phyloP scores from a whole-genome alignment of 73 alveolate species.

The Tetrahymena elliotti region DNA sequence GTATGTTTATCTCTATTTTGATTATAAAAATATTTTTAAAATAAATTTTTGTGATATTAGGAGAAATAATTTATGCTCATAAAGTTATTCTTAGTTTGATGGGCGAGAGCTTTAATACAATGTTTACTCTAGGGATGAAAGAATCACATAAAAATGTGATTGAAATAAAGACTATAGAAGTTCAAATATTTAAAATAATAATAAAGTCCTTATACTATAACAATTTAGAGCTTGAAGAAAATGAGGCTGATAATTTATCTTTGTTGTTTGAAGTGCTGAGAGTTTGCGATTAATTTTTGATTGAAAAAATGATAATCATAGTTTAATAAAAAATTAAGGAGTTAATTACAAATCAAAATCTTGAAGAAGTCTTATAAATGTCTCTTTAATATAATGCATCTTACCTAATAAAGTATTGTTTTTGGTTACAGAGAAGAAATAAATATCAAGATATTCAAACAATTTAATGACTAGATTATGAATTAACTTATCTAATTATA shows the following conservation, averaged over 20 bases:
- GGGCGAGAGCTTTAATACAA: slow-evolving; percentile 46
- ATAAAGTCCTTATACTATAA: slow-evolving; percentile 51
- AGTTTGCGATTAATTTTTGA: slow-evolving; percentile 62
- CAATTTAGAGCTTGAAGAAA: slow-evolving; percentile 66
- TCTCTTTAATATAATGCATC: slow-evolving; percentile 65
- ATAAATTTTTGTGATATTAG: neutral
- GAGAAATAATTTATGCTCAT: slow-evolving; percentile 64
- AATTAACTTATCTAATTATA: too few species aligned
- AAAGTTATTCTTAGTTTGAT: slow-evolving; percentile 55
- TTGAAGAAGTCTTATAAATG: slow-evolving; percentile 17
- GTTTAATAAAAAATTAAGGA: slow-evolving; percentile 53
- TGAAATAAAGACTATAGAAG: slow-evolving; percentile 48
- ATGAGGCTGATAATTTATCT: slow-evolving; percentile 57
- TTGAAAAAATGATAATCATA: slow-evolving; percentile 52
- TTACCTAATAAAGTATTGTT: slow-evolving; percentile 53
- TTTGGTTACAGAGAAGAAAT: slow-evolving; percentile 49
- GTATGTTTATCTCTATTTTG: neutral
- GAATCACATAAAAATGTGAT: slow-evolving; percentile 43
- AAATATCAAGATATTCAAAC: neutral
- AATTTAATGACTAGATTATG: neutral
- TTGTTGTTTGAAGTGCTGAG: slow-evolving; percentile 46
- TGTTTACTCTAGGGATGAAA: slow-evolving; percentile 61
- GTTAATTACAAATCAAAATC: slow-evolving; percentile 19
- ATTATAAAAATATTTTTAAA: neutral
- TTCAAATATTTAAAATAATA: slow-evolving; percentile 47